Conservation (phyloP, 768 basidiomycete genomes). For the Daedaleopsis sinensis region DNA sequence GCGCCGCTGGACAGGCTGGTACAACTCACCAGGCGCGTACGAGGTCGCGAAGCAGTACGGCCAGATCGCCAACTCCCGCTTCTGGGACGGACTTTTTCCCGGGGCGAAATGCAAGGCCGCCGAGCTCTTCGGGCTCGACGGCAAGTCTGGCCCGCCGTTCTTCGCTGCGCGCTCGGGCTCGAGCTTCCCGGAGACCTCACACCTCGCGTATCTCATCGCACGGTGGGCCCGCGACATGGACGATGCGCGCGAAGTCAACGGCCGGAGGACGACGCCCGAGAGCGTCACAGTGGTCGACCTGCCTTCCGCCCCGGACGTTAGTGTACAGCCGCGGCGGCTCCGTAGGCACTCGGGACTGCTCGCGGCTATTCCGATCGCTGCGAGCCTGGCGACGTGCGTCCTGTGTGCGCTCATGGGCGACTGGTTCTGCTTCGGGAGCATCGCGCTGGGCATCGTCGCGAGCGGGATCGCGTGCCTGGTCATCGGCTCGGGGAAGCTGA, state of each 20-base stretch:
- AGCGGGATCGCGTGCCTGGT: slow-evolving; percentile 16
- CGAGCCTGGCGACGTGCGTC: slow-evolving; percentile 10
- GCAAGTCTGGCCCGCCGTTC: slow-evolving; percentile 10
- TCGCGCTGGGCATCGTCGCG: slow-evolving; percentile 15
- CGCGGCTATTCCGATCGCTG: slow-evolving; percentile 6
- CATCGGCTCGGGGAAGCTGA: slow-evolving; percentile 17
- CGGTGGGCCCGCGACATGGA: neutral
- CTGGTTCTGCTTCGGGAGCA: slow-evolving; percentile 20
- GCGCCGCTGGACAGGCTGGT: slow-evolving; percentile 19
- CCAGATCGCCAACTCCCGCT: slow-evolving; percentile 15
- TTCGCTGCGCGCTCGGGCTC: slow-evolving; percentile 16
- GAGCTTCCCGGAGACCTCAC: slow-evolving; percentile 4
- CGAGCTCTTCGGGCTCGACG: slow-evolving; percentile 19
- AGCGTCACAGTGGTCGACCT: slow-evolving; percentile 8
- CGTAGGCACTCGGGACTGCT: neutral
- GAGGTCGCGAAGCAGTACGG: slow-evolving; percentile 22
- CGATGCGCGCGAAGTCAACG: neutral
- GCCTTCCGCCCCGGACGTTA: neutral
- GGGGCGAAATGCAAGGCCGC: slow-evolving; percentile 14
- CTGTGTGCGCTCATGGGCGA: slow-evolving; percentile 14
- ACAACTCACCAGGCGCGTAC: slow-evolving; percentile 19
- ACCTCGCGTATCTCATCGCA: slow-evolving; percentile 17
- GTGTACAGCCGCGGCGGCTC: neutral
- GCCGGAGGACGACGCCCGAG: slow-evolving; percentile 7
- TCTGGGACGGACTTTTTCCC: slow-evolving; percentile 21